Percentiles rank a stretch among this genome's conserved stretches.
Evolutionary conservation across 2,329 filamentous ascomycete genomes (phyloP).

Genomic region (Biscogniauxia sp.): DNA sequence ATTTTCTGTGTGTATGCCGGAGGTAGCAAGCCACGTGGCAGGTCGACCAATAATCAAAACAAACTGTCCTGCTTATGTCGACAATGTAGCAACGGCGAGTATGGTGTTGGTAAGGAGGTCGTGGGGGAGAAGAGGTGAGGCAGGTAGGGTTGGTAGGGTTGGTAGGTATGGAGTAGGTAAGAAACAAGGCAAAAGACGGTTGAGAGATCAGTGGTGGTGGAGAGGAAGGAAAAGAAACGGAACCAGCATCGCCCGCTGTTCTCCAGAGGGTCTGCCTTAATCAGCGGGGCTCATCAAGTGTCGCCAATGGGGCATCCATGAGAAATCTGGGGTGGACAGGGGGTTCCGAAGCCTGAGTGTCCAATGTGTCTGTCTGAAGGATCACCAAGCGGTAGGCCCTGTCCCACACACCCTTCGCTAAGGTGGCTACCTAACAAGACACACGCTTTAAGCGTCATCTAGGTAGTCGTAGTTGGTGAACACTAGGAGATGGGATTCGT

Average conservation of each 20-base stretch:
- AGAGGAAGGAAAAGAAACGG: conserved; percentile 27
- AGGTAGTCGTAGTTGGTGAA: background rate
- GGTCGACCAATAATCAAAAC: background rate
- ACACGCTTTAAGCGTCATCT: background rate
- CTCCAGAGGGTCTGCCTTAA: conserved; percentile 20
- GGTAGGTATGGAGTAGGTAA: conserved; percentile 2
- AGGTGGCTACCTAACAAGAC: background rate
- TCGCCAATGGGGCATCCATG: conserved; percentile 19
- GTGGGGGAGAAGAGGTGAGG: background rate
- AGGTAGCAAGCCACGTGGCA: background rate
- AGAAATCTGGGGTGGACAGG: conserved; percentile 26
- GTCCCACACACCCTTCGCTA: background rate
- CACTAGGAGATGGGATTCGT: background rate
- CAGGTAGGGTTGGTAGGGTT: background rate
- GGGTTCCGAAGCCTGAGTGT: conserved; percentile 3
- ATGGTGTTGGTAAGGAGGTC: background rate
- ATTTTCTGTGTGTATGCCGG: background rate
- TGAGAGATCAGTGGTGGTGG: conserved; percentile 17
- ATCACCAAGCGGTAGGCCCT: background rate
- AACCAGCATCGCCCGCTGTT: conserved; percentile 23
- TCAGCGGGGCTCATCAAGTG: conserved; percentile 17
- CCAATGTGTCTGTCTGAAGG: background rate
- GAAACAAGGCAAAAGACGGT: conserved; percentile 15
- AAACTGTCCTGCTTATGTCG: background rate
- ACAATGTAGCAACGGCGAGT: background rate